phyloP scores from a whole-genome alignment of 75 land plant genomes.

The Picea glauca region DNA sequence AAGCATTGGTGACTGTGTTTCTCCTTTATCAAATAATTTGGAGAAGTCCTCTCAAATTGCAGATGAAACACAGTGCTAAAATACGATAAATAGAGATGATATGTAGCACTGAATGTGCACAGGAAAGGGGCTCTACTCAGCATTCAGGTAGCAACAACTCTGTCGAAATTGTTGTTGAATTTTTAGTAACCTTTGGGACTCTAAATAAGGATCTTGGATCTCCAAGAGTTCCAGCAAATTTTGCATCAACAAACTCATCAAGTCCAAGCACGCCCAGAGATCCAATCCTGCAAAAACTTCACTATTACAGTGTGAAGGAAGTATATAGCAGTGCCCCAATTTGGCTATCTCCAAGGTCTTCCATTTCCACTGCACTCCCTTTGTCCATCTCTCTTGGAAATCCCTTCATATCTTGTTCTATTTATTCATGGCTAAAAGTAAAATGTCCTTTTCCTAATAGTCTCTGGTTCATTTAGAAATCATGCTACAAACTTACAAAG shows the following conservation, averaged over 20 bases:
- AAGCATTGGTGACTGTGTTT: not conserved
- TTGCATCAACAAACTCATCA: not conserved
- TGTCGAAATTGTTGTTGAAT: not conserved
- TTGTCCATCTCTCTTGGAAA: not conserved
- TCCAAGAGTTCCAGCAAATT: not conserved
- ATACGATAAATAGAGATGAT: not conserved
- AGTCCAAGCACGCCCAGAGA: not conserved
- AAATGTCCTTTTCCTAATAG: too few species aligned
- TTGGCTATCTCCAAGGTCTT: conserved; percentile 1
- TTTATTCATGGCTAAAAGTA: too few species aligned
- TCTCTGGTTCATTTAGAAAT: too few species aligned
- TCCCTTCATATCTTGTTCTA: too few species aligned
- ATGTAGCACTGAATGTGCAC: not conserved
- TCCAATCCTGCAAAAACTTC: not conserved
- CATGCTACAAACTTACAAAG: too few species aligned
- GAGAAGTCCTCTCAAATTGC: not conserved
- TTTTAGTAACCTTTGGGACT: not conserved
- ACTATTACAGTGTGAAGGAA: not conserved
- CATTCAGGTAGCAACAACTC: not conserved
- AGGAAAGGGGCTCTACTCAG: not conserved
- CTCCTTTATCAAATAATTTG: not conserved
- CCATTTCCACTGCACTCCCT: not conserved
- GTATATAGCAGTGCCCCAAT: not conserved
- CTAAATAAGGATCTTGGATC: not conserved
- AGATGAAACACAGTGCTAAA: conserved; percentile 1